Evolutionary conservation across 139 green algal genomes (phyloP), one percentile per base, ranked within the genome.

Genomic region (Astrephomene gubernaculifera): DNA sequence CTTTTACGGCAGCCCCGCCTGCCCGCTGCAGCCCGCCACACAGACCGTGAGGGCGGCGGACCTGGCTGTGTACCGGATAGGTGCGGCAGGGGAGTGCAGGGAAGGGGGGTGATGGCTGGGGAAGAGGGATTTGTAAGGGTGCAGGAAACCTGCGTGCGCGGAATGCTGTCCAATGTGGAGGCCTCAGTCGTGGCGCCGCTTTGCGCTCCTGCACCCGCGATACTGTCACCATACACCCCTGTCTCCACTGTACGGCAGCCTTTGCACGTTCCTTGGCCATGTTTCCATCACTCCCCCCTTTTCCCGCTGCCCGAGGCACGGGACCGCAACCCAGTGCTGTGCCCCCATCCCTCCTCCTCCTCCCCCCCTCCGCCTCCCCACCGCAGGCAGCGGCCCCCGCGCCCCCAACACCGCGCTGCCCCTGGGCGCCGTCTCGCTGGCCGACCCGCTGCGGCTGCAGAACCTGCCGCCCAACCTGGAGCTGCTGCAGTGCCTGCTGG

Each of bases 401-500:
- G 95, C 96, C 0, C 96, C 95, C n/a, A 90, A 82, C 74, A 95
- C 92, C 39, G 95, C 96, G 0, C 87, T 98, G 25, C 95, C 95
- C 24, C 94, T 98, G 17, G 96, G 95, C 27, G 89, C 90, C 17
- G 84, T 81, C 14, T 88, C 90, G 41, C 72, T 87, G 44, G 81
- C 93, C 0, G 89, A 97, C 76, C 91, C 94, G 6, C 85, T 96
- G n/a, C 88, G 90, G 0, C 71, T 96, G 14, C 81, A 87, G 10
- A 86, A 90, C 27, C 81, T 94, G 54, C 60, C 76, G 29, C 80
- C 87, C 79, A 43, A 8, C 54, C 53, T 71, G 4, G 92, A 96
- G 53, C 74, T 98, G 64, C 65, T 95, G 53, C 94, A 98, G 86
- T 93, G 89, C 7, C 67, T 99, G 86, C 80, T 99, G 81, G 97